Conservation (phyloP, 371 early-diverging fungal species). For the Mortierella sp. region DNA sequence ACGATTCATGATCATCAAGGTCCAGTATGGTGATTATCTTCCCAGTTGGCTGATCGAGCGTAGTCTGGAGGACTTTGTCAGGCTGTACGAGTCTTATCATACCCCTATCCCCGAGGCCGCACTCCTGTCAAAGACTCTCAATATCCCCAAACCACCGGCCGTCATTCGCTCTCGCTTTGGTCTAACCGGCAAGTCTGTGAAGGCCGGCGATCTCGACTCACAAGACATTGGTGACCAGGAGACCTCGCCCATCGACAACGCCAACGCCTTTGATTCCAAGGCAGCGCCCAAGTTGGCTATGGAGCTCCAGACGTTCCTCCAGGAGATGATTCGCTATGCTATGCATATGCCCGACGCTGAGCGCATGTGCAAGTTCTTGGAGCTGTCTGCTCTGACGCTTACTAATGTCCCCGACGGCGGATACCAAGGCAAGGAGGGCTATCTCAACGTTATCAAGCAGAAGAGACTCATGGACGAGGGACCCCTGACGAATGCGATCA, state of each 20-base stretch:
- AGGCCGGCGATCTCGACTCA: constrained; percentile 2
- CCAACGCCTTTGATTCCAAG: constrained; percentile 44
- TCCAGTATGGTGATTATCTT: constrained; percentile 55
- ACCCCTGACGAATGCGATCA: constrained; percentile 45
- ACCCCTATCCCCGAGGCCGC: constrained; percentile 46
- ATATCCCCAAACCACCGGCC: constrained; percentile 52
- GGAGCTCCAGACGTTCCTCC: constrained; percentile 54
- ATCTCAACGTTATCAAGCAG: constrained; percentile 52
- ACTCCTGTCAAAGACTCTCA: constrained; percentile 28
- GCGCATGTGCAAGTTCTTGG: constrained; percentile 58
- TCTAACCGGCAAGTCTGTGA: constrained; percentile 12
- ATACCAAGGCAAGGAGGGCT: constrained; percentile 57
- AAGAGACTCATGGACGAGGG: constrained; percentile 57
- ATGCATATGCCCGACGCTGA: constrained; percentile 55
- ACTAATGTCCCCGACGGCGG: constrained; percentile 55
- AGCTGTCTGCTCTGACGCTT: constrained; percentile 52
- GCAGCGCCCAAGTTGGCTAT: constrained; percentile 36
- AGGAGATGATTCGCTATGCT: constrained; percentile 57
- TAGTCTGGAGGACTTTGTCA: constrained; percentile 55
- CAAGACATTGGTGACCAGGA: neutral
- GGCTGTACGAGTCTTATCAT: constrained; percentile 49
- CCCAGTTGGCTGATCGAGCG: constrained; percentile 57
- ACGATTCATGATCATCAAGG: constrained; percentile 50
- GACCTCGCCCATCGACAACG: neutral
- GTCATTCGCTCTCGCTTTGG: constrained; percentile 45